Evolutionary conservation across 2,329 filamentous ascomycete species (phyloP).

Genomic region (Lecanosticta acicola): DNA sequence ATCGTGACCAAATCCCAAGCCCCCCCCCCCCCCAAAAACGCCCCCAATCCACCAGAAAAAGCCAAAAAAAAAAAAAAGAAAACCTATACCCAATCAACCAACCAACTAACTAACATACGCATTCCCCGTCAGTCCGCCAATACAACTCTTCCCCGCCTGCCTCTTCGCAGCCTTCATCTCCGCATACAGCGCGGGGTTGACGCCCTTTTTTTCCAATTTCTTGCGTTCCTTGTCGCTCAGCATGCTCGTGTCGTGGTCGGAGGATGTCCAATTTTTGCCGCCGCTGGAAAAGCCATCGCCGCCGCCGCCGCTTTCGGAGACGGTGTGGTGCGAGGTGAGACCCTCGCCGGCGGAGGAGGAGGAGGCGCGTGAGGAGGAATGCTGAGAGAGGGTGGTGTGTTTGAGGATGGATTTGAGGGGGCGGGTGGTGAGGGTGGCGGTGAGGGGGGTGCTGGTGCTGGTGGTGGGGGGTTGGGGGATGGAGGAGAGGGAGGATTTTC

Average conservation of each 20-base stretch:
- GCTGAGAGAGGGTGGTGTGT: conserved; percentile 21
- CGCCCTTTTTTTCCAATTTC: conserved; percentile 43
- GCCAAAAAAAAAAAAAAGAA: no score
- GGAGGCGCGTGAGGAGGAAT: conserved; percentile 28
- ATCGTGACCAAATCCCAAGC: no score
- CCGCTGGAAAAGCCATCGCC: conserved; percentile 5
- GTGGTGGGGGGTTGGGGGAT: no score
- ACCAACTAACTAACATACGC: conserved; percentile 23
- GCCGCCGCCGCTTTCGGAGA: conserved; percentile 15
- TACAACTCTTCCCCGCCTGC: conserved; percentile 24
- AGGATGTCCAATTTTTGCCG: conserved; percentile 36
- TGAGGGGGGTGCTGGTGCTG: neutral
- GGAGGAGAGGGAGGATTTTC: no score
- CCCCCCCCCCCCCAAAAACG: no score
- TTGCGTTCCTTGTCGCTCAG: conserved; percentile 39
- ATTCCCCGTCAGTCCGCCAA: conserved; percentile 29
- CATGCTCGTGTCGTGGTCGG: conserved; percentile 35
- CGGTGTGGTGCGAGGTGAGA: conserved; percentile 20
- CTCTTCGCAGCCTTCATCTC: conserved; percentile 45
- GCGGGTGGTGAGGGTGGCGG: neutral
- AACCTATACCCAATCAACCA: neutral
- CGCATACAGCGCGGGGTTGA: conserved; percentile 43
- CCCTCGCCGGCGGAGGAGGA: conserved; percentile 16
- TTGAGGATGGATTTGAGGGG: conserved; percentile 14
- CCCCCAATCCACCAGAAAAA: no score